Percentiles rank a stretch among this genome's conserved stretches.
These are phyloP conservation scores for Digitaria exilis DNA, from an alignment of 202 grass and related monocot species.

Conservation along the genomic window DNA sequence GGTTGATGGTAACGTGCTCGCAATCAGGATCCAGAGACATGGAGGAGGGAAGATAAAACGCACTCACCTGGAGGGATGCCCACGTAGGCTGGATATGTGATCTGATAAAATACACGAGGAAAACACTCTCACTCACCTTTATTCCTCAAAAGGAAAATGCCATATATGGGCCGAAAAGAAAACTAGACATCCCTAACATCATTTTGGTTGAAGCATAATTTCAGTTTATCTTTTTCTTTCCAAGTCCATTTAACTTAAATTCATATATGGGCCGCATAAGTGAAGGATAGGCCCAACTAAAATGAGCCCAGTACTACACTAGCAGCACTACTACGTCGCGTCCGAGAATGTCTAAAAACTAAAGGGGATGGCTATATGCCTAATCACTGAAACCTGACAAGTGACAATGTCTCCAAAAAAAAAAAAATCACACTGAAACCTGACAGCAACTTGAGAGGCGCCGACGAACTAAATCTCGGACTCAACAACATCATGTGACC, in stretches of 20 bases:
- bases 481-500: constrained; percentile 39
- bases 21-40: background rate
- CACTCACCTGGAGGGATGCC: background rate
- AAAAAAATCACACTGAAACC: too few relatives aligned
- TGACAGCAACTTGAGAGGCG: background rate
- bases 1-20: background rate
- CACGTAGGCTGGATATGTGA: too few relatives aligned
- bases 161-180: too few relatives aligned
- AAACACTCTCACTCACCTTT: too few relatives aligned
- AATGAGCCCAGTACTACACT: background rate
- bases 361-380: too few relatives aligned
- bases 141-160: too few relatives aligned
- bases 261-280: background rate
- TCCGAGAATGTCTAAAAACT: background rate
- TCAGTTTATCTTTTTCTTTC: background rate
- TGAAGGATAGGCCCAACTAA: background rate
- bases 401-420: too few relatives aligned
- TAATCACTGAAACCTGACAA: too few relatives aligned
- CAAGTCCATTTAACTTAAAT: too few relatives aligned
- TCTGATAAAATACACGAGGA: too few relatives aligned
- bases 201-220: background rate
- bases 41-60: background rate
- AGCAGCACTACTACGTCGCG: too few relatives aligned
- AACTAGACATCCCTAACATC: too few relatives aligned
- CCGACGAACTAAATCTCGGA: background rate